phyloP scores from a whole-genome alignment of 805 yeast species.

The Ascoidea asiatica region DNA sequence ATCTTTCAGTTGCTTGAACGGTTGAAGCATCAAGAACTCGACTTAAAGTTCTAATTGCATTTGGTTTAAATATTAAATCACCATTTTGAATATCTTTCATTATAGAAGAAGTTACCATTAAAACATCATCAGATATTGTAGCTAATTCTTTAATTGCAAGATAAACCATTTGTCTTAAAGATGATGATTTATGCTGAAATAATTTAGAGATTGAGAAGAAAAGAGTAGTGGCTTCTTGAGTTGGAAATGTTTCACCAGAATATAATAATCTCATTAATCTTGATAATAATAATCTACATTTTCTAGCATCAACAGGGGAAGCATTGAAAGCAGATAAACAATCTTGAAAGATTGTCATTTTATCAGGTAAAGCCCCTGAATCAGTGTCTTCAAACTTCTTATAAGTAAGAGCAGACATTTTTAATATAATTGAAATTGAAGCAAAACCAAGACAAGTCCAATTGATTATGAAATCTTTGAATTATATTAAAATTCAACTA shows the following conservation, averaged over 20 bases:
- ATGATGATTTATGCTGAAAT: conserved; percentile 82
- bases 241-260: conserved; percentile 78
- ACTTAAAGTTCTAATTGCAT: conserved; percentile 85
- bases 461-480: not conserved
- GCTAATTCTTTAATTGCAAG: conserved; percentile 88
- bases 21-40: conserved; percentile 84
- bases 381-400: conserved; percentile 74
- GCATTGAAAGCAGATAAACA: conserved; percentile 88
- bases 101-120: conserved; percentile 96
- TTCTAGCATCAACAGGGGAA: conserved; percentile 76
- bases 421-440: not conserved
- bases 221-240: conserved; percentile 79
- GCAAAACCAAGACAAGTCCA: not conserved
- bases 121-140: conserved; percentile 72
- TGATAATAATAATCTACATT: conserved; percentile 73
- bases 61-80: conserved; percentile 75
- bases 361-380: conserved; percentile 65
- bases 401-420: conserved; percentile 73
- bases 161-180: conserved; percentile 84
- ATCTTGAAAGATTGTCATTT: conserved; percentile 95
- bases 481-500: too few species aligned
- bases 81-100: conserved; percentile 96
- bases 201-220: conserved; percentile 90
- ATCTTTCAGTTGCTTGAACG: conserved; percentile 85
- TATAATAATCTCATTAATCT: conserved; percentile 72